Evolutionary conservation across 148 eudicot genomes (phyloP).

Genomic region (Pharnaceum exiguum): DNA sequence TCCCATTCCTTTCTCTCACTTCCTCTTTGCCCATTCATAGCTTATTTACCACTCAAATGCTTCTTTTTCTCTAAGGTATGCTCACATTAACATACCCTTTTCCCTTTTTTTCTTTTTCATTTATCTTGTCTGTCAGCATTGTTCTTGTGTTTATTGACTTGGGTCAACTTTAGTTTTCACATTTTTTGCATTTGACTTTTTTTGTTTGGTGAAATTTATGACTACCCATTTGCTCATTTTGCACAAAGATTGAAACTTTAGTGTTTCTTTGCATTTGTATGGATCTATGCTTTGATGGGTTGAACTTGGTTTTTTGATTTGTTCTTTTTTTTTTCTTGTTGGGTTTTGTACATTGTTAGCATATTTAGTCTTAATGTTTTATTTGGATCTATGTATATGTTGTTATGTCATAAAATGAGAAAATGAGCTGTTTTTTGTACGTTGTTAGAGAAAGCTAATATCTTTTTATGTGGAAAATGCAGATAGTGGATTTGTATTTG

Average conservation of each 20-base stretch:
- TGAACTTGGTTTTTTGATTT: constrained; percentile 4
- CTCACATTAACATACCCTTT: neutral
- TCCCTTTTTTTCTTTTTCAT: neutral
- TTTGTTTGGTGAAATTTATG: neutral
- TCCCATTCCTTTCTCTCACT: constrained; percentile 11
- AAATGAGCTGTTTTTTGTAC: neutral
- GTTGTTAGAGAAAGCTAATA: neutral
- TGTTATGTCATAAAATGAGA: neutral
- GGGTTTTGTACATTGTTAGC: constrained; percentile 1
- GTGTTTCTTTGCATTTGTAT: neutral
- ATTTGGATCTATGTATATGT: constrained; percentile 17
- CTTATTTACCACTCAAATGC: constrained; percentile 6
- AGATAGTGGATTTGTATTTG: constrained; percentile 22
- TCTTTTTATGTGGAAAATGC: constrained; percentile 18
- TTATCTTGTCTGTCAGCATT: neutral
- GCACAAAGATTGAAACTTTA: constrained; percentile 1
- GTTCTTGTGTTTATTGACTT: neutral
- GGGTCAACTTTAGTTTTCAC: neutral
- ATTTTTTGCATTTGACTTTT: neutral
- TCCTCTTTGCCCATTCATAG: neutral
- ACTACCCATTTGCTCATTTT: constrained; percentile 12
- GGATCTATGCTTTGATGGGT: constrained; percentile 13
- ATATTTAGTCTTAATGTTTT: constrained; percentile 6
- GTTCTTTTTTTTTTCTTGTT: neutral
- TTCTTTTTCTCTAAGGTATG: constrained; percentile 33